phyloP scores from a whole-genome alignment of 2,329 filamentous ascomycete genomes.

The Clarireedia paspali region DNA sequence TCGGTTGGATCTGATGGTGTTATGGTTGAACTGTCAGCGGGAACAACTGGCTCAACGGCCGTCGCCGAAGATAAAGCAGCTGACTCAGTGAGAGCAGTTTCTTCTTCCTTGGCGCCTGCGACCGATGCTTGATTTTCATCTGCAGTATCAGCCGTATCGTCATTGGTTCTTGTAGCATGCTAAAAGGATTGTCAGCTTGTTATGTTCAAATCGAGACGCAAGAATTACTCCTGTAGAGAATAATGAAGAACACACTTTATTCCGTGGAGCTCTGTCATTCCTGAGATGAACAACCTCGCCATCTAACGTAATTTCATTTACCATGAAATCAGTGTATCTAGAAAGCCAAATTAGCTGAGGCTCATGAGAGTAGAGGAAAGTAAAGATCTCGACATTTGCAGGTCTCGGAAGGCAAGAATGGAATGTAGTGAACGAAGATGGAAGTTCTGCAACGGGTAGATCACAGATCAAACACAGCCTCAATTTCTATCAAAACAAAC shows the following conservation, averaged over 20 bases:
- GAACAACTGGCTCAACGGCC: not conserved
- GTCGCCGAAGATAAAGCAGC: too few species aligned
- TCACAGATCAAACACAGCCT: not conserved
- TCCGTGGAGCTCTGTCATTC: slow-evolving; percentile 26
- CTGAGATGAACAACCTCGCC: slow-evolving; percentile 57
- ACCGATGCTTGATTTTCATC: slow-evolving; percentile 2
- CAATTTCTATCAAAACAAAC: slow-evolving; percentile 5
- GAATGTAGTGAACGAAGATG: not conserved
- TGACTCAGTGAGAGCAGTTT: too few species aligned
- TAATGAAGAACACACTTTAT: not conserved
- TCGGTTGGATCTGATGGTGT: not conserved
- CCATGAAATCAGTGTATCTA: slow-evolving; percentile 67
- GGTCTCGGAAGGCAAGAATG: too few species aligned
- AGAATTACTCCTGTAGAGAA: not conserved
- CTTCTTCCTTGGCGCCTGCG: not conserved
- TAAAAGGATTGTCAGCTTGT: not conserved
- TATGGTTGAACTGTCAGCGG: not conserved
- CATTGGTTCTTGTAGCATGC: not conserved
- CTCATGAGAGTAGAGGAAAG: not conserved
- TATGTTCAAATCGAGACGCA: not conserved
- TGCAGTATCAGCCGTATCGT: not conserved
- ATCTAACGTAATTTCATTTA: slow-evolving; percentile 61
- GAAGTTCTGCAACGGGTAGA: too few species aligned
- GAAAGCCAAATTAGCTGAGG: slow-evolving; percentile 2
- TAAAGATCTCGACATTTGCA: too few species aligned